phyloP scores from a whole-genome alignment of 108 stramenopile genomes.

The Skeletonema potamos region DNA sequence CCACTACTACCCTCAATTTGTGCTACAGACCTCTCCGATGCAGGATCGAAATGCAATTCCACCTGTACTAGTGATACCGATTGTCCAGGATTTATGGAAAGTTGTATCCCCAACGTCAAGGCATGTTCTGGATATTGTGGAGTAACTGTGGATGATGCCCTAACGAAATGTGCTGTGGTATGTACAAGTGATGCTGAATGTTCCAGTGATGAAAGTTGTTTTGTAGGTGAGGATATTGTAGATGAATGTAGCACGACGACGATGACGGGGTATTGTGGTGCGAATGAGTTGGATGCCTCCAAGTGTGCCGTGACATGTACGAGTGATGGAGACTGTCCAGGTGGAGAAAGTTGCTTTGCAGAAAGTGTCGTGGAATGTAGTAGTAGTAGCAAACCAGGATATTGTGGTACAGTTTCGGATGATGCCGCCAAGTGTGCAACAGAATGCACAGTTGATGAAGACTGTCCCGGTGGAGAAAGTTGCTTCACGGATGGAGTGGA shows the following conservation, averaged over 20 bases:
- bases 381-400: background rate
- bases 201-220: background rate
- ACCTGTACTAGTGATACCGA: background rate
- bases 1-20: background rate
- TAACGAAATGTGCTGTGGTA: background rate
- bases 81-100: background rate
- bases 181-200: background rate
- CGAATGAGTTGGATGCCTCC: background rate
- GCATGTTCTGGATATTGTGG: constrained; percentile 1
- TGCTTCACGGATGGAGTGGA: background rate
- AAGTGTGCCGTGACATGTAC: background rate
- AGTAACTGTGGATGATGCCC: background rate
- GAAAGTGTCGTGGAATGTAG: background rate
- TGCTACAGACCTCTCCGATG: constrained; percentile 4
- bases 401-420: background rate
- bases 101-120: background rate
- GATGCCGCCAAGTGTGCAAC: background rate
- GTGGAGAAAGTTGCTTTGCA: background rate
- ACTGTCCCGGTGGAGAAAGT: constrained; percentile 3
- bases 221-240: background rate
- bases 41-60: background rate
- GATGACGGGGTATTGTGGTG: background rate
- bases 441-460: background rate
- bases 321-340: background rate
- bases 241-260: background rate